Conservation (phyloP, 2,329 filamentous ascomycete genomes). For the Bertia moriformis region DNA sequence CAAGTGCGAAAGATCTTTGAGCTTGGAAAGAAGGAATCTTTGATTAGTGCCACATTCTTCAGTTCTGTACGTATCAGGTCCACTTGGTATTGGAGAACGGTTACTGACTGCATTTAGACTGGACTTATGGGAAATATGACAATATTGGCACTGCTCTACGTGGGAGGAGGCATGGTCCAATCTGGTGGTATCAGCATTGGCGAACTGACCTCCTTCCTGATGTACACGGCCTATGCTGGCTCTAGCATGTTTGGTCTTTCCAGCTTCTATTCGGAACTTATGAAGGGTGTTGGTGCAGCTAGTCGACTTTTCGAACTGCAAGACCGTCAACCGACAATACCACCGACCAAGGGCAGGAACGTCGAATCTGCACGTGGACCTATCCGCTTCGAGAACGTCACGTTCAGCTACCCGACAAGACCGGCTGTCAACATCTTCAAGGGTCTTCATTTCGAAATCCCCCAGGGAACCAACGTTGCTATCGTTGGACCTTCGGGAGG, state of each 20-base stretch:
- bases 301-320: slow-evolving; percentile 90
- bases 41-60: slow-evolving; percentile 85
- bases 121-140: slow-evolving; percentile 95
- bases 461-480: slow-evolving; percentile 84
- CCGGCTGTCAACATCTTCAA: slow-evolving; percentile 87
- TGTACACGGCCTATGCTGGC: slow-evolving; percentile 82
- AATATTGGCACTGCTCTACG: slow-evolving; percentile 76
- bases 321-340: slow-evolving; percentile 73
- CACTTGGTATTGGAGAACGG: background rate
- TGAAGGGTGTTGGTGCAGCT: slow-evolving; percentile 98
- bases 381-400: slow-evolving; percentile 75
- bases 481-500: slow-evolving; percentile 93
- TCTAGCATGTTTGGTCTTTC: slow-evolving; percentile 88
- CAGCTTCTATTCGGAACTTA: slow-evolving; percentile 92
- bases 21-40: slow-evolving; percentile 71
- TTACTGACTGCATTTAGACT: slow-evolving; percentile 35
- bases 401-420: slow-evolving; percentile 84
- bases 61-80: background rate
- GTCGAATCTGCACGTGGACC: slow-evolving; percentile 75
- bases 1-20: slow-evolving; percentile 87
- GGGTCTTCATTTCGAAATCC: slow-evolving; percentile 76
- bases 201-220: slow-evolving; percentile 89
- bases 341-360: slow-evolving; percentile 66
- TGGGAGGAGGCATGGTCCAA: slow-evolving; percentile 81
- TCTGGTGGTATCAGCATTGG: slow-evolving; percentile 76